phyloP scores from a whole-genome alignment of 768 basidiomycete species.

The Lactarius evosmus region DNA sequence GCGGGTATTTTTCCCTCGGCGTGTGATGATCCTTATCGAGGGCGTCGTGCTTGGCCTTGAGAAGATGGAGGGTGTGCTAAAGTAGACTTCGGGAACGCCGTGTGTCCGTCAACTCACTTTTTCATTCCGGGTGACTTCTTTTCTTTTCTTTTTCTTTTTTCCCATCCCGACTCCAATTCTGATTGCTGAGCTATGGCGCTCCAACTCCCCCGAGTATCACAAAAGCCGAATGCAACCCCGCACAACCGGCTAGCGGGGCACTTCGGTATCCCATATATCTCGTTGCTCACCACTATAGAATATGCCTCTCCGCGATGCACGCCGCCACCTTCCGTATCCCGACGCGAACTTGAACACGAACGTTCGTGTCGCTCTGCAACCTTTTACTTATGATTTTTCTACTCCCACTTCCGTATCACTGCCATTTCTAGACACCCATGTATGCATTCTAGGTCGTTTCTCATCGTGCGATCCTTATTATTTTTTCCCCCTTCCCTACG shows the following conservation, averaged over 20 bases:
- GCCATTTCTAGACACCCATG: conserved; percentile 12
- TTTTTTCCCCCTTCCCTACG: neutral
- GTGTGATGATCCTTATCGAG: conserved; percentile 56
- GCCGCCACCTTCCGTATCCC: neutral
- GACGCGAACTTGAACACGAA: neutral
- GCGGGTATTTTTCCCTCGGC: conserved; percentile 49
- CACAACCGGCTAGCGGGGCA: neutral
- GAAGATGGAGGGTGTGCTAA: conserved; percentile 56
- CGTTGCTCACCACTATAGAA: conserved; percentile 3
- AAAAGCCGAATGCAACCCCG: neutral
- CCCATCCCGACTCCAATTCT: neutral
- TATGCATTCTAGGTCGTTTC: conserved; percentile 1
- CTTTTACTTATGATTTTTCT: neutral
- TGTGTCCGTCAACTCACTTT: neutral
- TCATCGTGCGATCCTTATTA: conserved; percentile 1
- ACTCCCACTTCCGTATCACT: neutral
- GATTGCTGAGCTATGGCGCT: neutral
- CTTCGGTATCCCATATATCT: neutral
- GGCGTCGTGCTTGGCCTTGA: conserved; percentile 61
- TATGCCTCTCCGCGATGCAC: neutral
- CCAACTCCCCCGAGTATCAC: neutral
- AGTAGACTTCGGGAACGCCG: conserved; percentile 6
- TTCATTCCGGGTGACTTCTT: neutral
- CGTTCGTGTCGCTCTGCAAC: neutral
- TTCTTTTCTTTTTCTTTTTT: neutral